Evolutionary conservation across 2,329 filamentous ascomycete species (phyloP).

Genomic region (Microcyclospora pomicola): DNA sequence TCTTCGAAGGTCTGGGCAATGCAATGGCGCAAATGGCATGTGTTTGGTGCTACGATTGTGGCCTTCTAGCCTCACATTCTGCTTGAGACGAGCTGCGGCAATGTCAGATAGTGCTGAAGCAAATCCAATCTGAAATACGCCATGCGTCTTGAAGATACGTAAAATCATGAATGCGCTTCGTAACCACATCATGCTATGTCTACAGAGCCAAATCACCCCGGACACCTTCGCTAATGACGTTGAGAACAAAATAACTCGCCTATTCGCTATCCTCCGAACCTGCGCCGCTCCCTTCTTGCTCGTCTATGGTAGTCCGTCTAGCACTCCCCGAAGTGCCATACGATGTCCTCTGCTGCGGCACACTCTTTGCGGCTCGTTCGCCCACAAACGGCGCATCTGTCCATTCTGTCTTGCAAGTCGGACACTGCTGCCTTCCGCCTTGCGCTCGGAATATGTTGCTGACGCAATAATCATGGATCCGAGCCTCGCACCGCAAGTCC

Average conservation of each 20-base stretch:
- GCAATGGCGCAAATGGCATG: slow-evolving; percentile 6
- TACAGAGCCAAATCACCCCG: too few species aligned
- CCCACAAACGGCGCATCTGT: slow-evolving; percentile 39
- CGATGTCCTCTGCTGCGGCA: slow-evolving; percentile 4
- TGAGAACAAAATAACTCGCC: too few species aligned
- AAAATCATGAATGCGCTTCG: too few species aligned
- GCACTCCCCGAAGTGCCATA: slow-evolving; percentile 6
- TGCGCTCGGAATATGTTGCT: slow-evolving; percentile 58
- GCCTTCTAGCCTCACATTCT: slow-evolving; percentile 2
- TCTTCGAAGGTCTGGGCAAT: slow-evolving; percentile 2
- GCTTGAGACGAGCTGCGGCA: slow-evolving; percentile 1
- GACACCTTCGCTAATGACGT: too few species aligned
- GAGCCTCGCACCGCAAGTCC: slow-evolving; percentile 50
- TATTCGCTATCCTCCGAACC: slow-evolving; percentile 6
- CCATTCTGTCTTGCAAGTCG: slow-evolving; percentile 41
- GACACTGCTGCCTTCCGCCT: slow-evolving; percentile 46
- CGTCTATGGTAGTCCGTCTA: slow-evolving; percentile 7
- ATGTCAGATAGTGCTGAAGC: not conserved
- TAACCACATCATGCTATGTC: too few species aligned
- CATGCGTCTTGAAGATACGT: not conserved
- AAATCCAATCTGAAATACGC: not conserved
- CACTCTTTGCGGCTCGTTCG: slow-evolving; percentile 19
- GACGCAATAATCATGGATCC: slow-evolving; percentile 66
- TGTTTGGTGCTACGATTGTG: slow-evolving; percentile 2
- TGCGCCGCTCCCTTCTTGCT: slow-evolving; percentile 8